A percentile compares a stretch with the other conserved stretches of the same genome.
Conservation (phyloP, 225 moss, liverwort and hornwort species). For the Polytrichum formosum region DNA sequence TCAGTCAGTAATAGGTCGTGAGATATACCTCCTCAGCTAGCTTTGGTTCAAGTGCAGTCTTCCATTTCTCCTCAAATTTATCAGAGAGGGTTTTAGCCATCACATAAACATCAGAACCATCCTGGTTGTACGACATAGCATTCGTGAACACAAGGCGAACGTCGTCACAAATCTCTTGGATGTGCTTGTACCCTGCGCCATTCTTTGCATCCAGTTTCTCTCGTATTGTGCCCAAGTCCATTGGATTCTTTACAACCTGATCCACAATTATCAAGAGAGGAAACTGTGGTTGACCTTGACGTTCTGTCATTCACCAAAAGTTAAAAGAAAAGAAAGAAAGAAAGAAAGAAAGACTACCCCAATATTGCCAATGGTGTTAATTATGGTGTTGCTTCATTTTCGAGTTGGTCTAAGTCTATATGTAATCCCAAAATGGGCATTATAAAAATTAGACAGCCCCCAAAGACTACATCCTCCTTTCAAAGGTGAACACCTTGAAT, state of each 20-base stretch:
- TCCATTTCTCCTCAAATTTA: slow-evolving; percentile 98
- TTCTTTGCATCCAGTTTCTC: slow-evolving; percentile 88
- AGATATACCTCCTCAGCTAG: slow-evolving; percentile 65
- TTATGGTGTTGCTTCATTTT: too few relatives aligned
- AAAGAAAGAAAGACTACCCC: too few relatives aligned
- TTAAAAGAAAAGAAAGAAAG: too few relatives aligned
- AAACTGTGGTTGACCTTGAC: too few relatives aligned
- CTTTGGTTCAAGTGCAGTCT: slow-evolving; percentile 79
- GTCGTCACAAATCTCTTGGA: slow-evolving; percentile 89
- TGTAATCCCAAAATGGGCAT: too few relatives aligned
- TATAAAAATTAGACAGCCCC: too few relatives aligned
- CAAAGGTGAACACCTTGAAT: too few relatives aligned
- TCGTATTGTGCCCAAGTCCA: slow-evolving; percentile 97
- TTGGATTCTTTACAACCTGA: slow-evolving; percentile 92
- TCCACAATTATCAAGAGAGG: not conserved
- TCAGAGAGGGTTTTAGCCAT: slow-evolving; percentile 95
- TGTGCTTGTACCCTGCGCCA: slow-evolving; percentile 81
- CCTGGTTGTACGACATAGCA: slow-evolving; percentile 85
- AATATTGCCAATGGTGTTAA: too few relatives aligned
- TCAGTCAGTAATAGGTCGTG: too few relatives aligned
- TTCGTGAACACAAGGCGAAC: slow-evolving; percentile 87
- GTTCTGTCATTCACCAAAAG: too few relatives aligned
- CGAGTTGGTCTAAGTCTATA: too few relatives aligned
- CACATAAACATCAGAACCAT: slow-evolving; percentile 81
- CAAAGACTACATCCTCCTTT: too few relatives aligned